Percentiles rank a stretch among this genome's conserved stretches.
Conservation (phyloP, 2,329 filamentous ascomycete species). For the Bipolaris zeicola region DNA sequence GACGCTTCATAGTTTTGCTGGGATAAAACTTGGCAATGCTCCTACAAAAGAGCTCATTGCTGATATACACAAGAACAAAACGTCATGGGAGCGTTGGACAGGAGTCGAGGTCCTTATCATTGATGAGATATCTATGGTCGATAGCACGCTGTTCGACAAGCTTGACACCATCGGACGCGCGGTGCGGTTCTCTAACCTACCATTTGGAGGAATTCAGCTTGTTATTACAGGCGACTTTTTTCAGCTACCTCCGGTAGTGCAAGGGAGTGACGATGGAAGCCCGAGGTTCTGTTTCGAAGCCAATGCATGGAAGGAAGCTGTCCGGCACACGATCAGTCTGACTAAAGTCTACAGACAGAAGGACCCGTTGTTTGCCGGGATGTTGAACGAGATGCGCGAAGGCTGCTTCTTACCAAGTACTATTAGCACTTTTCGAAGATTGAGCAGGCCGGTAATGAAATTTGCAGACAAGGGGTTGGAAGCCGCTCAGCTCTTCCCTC, state of each 20-base stretch:
- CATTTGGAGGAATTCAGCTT: slow-evolving; percentile 95
- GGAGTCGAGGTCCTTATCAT: slow-evolving; percentile 85
- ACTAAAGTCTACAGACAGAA: slow-evolving; percentile 97
- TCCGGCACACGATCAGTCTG: slow-evolving; percentile 92
- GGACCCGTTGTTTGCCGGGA: slow-evolving; percentile 84
- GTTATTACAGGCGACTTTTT: slow-evolving; percentile 98
- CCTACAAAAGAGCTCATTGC: slow-evolving; percentile 78
- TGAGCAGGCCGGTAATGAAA: slow-evolving; percentile 68
- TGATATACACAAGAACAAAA: slow-evolving; percentile 87
- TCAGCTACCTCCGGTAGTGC: slow-evolving; percentile 91
- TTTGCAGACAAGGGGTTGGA: slow-evolving; percentile 72
- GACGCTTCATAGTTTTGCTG: slow-evolving; percentile 93
- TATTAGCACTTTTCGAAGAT: slow-evolving; percentile 73
- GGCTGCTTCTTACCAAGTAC: slow-evolving; percentile 79
- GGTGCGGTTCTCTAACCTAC: slow-evolving; percentile 85
- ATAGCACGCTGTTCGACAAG: slow-evolving; percentile 96
- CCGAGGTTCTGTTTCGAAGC: slow-evolving; percentile 92
- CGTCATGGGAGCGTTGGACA: slow-evolving; percentile 87
- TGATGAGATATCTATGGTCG: slow-evolving; percentile 98
- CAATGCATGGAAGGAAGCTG: slow-evolving; percentile 86
- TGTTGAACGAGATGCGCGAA: slow-evolving; percentile 98
- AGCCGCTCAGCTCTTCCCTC: slow-evolving; percentile 92
- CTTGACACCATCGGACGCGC: slow-evolving; percentile 83
- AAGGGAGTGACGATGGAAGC: slow-evolving; percentile 64
- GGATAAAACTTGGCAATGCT: slow-evolving; percentile 94